A percentile compares a stretch with the other conserved stretches of the same genome.
Conservation (phyloP, 1,284 basidiomycete genomes). For the Athelia sp. region DNA sequence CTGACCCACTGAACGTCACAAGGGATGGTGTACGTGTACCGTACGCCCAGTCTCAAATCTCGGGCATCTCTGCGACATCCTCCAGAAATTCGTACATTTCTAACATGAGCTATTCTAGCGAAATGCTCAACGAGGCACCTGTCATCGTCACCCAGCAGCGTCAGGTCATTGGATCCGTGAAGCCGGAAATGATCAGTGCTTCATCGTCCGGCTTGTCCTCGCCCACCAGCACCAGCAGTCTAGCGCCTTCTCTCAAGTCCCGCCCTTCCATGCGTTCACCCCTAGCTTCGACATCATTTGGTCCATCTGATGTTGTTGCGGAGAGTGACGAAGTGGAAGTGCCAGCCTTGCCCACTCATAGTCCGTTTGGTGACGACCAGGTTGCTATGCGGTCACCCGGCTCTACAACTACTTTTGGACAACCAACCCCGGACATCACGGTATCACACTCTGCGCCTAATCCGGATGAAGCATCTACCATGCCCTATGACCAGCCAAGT, state of each 20-base stretch:
- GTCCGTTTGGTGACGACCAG: conserved; percentile 71
- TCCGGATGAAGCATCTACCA: conserved; percentile 28
- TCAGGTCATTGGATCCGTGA: conserved; percentile 70
- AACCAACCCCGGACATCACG: conserved; percentile 37
- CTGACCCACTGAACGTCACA: conserved; percentile 60
- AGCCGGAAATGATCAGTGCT: conserved; percentile 72
- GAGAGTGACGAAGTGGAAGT: conserved; percentile 51
- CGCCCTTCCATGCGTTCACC: conserved; percentile 55
- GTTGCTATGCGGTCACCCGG: conserved; percentile 28
- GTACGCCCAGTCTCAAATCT: conserved; percentile 48
- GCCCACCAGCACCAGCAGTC: conserved; percentile 35
- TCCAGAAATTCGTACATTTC: conserved; percentile 70
- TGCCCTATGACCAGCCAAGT: conserved; percentile 38
- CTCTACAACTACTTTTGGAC: conserved; percentile 30
- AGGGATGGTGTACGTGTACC: conserved; percentile 40
- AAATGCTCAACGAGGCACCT: conserved; percentile 74
- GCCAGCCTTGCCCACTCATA: conserved; percentile 26
- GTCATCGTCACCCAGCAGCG: conserved; percentile 69
- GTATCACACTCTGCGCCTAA: conserved; percentile 27
- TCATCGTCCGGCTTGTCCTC: conserved; percentile 28
- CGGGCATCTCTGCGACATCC: conserved; percentile 46
- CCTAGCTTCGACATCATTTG: conserved; percentile 66
- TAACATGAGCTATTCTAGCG: conserved; percentile 68
- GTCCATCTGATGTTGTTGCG: conserved; percentile 56
- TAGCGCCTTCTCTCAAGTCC: conserved; percentile 22